Evolutionary conservation across 768 basidiomycete species (phyloP), one percentile per base, ranked within the genome.

Genomic region (Amanita rubescens): DNA sequence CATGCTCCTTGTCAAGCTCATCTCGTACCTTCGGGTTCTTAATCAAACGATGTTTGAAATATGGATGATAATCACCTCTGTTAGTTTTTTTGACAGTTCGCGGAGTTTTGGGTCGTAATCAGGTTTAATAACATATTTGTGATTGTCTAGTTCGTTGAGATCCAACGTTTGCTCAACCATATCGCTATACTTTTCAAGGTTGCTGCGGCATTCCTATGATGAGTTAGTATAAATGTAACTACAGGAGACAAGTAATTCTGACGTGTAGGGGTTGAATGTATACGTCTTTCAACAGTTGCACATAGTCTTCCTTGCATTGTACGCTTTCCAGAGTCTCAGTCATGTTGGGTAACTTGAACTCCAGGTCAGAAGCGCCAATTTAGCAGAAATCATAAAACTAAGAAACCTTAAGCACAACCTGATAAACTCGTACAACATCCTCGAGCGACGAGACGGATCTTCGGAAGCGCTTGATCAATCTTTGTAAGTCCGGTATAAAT

Each of bases 111-210:
- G 77, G 63, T 98, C 92, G 58, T 95, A 95, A 51, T 93, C 90
- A 0, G 95, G 85, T 62, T 90, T 92, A 62, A 99, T 94, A 15
- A 93, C 85, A 62, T 87, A 93, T 59, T 87, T 88, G 67, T 97
- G 92, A 12, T 78, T 77, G 27, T 89, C 85, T 5, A 96, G 77
- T 54, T 94, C 83, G 19, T 84, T 82, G 15, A 97, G 80, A 62
- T 99, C 96, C 39, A 99, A 80, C 0, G 96, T 98, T 57, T 90
- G 84, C 65, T 98, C 93, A 2, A 98, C 94, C 90, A 98, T 94
- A 56, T 94, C 90, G 2, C 79, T 75, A 60, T 94, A 95, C 63
- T 90, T 90, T 11, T 74, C 75, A 4, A 98, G 78, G 48, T 72
- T 82, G 0, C 65, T 67, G 15, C 79, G 69, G 57, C 81, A 77